Percentiles rank a stretch among this genome's conserved stretches.
These are phyloP conservation scores for Henningerozyma blattae DNA, from an alignment of 805 yeast species.

Conservation along the genomic window DNA sequence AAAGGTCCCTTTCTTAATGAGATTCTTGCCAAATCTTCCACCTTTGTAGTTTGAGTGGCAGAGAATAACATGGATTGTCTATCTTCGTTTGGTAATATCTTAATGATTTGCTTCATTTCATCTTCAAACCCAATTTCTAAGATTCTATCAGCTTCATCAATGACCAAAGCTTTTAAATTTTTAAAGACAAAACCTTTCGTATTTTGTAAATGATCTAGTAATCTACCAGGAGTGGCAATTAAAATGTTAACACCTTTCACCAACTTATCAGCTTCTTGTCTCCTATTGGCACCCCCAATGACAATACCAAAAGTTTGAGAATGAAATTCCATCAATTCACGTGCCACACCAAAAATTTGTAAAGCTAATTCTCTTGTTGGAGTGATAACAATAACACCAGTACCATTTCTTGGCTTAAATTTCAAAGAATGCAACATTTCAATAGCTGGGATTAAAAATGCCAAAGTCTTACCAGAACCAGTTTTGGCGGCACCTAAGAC, in stretches of 20 bases:
- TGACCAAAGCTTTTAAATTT: conserved; percentile 84
- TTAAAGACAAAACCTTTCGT: conserved; percentile 89
- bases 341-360: conserved; percentile 95
- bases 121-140: conserved; percentile 97
- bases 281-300: conserved; percentile 96
- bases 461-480: conserved; percentile 96
- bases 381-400: conserved; percentile 90
- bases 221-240: conserved; percentile 96
- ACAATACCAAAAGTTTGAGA: conserved; percentile 93
- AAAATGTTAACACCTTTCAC: conserved; percentile 86
- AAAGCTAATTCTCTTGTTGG: conserved; percentile 97
- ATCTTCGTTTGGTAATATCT: conserved; percentile 81
- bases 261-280: conserved; percentile 93
- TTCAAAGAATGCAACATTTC: conserved; percentile 81
- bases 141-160: conserved; percentile 97
- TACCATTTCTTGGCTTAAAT: conserved; percentile 96
- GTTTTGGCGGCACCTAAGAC: conserved; percentile 99
- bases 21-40: conserved; percentile 94
- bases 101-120: conserved; percentile 95
- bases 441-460: conserved; percentile 90
- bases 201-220: conserved; percentile 92
- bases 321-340: conserved; percentile 83
- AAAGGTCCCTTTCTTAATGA: conserved; percentile 88
- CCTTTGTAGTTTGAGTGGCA: conserved; percentile 99
- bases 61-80: conserved; percentile 96